These are phyloP conservation scores for Torrubiellomyces zombiae DNA, from an alignment of 2,329 filamentous ascomycete genomes.

Conservation along the genomic window DNA sequence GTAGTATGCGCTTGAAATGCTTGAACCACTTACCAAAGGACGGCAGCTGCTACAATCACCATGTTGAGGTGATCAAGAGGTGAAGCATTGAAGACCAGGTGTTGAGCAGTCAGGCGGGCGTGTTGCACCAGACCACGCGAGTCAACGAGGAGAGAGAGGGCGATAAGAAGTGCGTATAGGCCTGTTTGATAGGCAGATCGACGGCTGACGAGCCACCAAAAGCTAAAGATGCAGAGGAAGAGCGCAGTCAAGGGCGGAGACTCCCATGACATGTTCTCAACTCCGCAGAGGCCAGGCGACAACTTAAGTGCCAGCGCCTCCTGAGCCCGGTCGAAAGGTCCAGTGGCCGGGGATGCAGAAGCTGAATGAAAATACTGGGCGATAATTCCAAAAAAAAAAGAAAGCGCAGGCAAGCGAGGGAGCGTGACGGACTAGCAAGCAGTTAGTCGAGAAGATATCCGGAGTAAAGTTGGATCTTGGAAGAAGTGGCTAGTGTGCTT, in stretches of 20 bases:
- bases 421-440: too few relatives aligned
- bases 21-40: conserved; percentile 39
- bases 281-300: too few relatives aligned
- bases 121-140: conserved; percentile 14
- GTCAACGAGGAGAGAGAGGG: conserved; percentile 16
- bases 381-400: too few relatives aligned
- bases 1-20: conserved; percentile 1
- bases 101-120: conserved; percentile 12
- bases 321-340: conserved; percentile 4
- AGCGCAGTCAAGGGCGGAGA: conserved; percentile 22
- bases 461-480: too few relatives aligned
- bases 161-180: conserved; percentile 15
- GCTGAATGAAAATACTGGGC: too few relatives aligned
- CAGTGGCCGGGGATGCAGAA: too few relatives aligned
- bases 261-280: conserved; percentile 28
- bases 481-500: too few relatives aligned
- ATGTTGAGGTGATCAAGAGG: conserved; percentile 34
- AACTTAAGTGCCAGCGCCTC: conserved; percentile 6
- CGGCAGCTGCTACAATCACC: conserved; percentile 34
- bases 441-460: too few relatives aligned
- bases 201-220: conserved; percentile 20
- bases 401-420: too few relatives aligned
- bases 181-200: conserved; percentile 15
- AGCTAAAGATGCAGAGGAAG: conserved; percentile 20
- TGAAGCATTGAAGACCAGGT: conserved; percentile 26